Conservation (phyloP, 768 basidiomycete species). For the Tephrocybe sp. region DNA sequence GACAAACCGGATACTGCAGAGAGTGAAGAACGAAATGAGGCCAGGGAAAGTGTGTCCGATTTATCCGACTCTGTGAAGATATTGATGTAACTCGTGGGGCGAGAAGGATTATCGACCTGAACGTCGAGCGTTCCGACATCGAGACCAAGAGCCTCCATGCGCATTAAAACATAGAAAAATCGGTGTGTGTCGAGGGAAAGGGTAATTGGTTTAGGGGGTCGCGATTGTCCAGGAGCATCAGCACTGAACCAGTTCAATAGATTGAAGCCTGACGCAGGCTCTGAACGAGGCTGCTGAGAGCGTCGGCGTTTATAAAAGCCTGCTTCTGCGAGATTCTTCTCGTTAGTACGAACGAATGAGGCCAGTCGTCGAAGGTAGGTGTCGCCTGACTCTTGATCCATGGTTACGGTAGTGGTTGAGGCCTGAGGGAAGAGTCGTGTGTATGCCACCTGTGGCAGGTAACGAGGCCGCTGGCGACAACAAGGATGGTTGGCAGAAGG, state of each 20-base stretch:
- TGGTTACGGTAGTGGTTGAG: constrained; percentile 18
- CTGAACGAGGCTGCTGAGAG: constrained; percentile 28
- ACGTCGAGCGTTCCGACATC: constrained; percentile 80
- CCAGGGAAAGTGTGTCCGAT: constrained; percentile 71
- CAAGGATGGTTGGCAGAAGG: constrained; percentile 4
- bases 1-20: constrained; percentile 76
- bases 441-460: constrained; percentile 13
- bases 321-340: constrained; percentile 68
- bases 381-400: constrained; percentile 63
- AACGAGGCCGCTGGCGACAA: constrained; percentile 8
- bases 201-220: constrained; percentile 54
- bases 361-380: constrained; percentile 71
- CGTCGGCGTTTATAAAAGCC: constrained; percentile 51
- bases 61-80: constrained; percentile 54
- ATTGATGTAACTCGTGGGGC: constrained; percentile 74
- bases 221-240: constrained; percentile 26
- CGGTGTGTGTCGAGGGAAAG: constrained; percentile 77
- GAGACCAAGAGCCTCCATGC: constrained; percentile 78
- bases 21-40: constrained; percentile 73
- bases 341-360: constrained; percentile 69
- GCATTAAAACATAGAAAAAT: constrained; percentile 85
- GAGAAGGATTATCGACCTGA: constrained; percentile 65
- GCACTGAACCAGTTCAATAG: constrained; percentile 61
- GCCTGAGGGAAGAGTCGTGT: constrained; percentile 14
- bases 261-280: constrained; percentile 46